Evolutionary conservation across 1,139 yeast genomes (phyloP).

Genomic region (Kodamaea sp.): DNA sequence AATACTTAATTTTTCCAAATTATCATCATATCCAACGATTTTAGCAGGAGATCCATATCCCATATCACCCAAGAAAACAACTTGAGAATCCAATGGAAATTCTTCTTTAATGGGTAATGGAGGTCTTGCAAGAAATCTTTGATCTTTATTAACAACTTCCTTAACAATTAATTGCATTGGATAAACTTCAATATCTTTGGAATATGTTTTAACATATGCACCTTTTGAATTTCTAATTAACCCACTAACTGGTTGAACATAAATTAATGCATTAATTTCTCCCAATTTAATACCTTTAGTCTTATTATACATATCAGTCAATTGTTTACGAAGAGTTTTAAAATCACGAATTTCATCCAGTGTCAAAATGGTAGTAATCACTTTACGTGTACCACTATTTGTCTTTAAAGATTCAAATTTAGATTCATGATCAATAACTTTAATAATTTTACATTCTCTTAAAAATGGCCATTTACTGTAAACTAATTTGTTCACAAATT

Average conservation of each 20-base stretch:
- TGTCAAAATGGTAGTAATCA: slow-evolving; percentile 38
- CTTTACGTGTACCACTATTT: slow-evolving; percentile 27
- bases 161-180: slow-evolving; percentile 83
- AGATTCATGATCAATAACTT: slow-evolving; percentile 54
- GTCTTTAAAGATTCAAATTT: slow-evolving; percentile 43
- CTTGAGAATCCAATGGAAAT: slow-evolving; percentile 69
- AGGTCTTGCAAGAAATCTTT: slow-evolving; percentile 65
- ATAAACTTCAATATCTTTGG: slow-evolving; percentile 49
- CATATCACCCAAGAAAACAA: slow-evolving; percentile 80
- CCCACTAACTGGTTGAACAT: slow-evolving; percentile 76
- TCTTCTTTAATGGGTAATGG: slow-evolving; percentile 80
- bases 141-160: slow-evolving; percentile 68
- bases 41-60: slow-evolving; percentile 86
- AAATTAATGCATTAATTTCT: slow-evolving; percentile 54
- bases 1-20: slow-evolving; percentile 51
- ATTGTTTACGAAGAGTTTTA: slow-evolving; percentile 16
- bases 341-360: slow-evolving; percentile 42
- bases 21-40: slow-evolving; percentile 58
- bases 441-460: slow-evolving; percentile 70
- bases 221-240: slow-evolving; percentile 68
- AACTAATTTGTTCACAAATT: slow-evolving; percentile 56
- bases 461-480: slow-evolving; percentile 89
- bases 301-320: slow-evolving; percentile 39
- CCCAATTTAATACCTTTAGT: slow-evolving; percentile 60
- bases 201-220: slow-evolving; percentile 68